Evolutionary conservation across 2,329 filamentous ascomycete genomes (phyloP).

Genomic region (Davidsoniella virescens): DNA sequence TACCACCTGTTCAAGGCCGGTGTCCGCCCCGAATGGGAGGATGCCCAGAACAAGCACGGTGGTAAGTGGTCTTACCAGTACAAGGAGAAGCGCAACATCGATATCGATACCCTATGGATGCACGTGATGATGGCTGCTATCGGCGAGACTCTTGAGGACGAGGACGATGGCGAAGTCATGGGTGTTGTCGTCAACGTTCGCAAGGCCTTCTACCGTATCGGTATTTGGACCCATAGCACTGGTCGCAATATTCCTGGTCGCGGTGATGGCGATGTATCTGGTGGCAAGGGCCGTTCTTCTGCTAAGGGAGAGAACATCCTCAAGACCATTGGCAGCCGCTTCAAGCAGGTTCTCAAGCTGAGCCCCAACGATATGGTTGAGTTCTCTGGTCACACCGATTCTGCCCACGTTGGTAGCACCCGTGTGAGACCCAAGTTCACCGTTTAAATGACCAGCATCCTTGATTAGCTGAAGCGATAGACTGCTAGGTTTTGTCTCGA

Average conservation of each 20-base stretch:
- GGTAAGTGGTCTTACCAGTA: conserved; percentile 98
- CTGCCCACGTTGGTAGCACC: conserved; percentile 81
- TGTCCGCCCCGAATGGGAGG: conserved; percentile 96
- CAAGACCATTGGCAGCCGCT: conserved; percentile 66
- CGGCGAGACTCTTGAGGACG: conserved; percentile 90
- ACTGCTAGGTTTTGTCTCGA: background rate
- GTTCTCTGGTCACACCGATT: conserved; percentile 93
- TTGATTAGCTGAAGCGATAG: too few species aligned
- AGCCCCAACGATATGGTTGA: conserved; percentile 65
- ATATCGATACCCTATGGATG: conserved; percentile 91
- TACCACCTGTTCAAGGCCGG: conserved; percentile 99
- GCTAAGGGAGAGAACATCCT: conserved; percentile 81
- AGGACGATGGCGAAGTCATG: conserved; percentile 95
- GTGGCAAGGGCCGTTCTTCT: conserved; percentile 57
- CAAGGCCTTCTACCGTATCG: conserved; percentile 95
- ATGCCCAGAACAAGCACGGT: conserved; percentile 95
- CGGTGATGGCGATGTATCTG: conserved; percentile 54
- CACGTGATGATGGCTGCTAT: conserved; percentile 94
- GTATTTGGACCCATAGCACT: conserved; percentile 90
- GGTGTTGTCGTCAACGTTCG: conserved; percentile 97
- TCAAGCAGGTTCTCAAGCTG: conserved; percentile 84
- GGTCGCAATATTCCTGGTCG: conserved; percentile 69
- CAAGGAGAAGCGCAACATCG: conserved; percentile 83
- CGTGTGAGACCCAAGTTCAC: conserved; percentile 88
- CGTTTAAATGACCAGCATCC: conserved; percentile 37